These are phyloP conservation scores for Tephrocybe sp. DNA, from an alignment of 768 basidiomycete species.

Conservation along the genomic window DNA sequence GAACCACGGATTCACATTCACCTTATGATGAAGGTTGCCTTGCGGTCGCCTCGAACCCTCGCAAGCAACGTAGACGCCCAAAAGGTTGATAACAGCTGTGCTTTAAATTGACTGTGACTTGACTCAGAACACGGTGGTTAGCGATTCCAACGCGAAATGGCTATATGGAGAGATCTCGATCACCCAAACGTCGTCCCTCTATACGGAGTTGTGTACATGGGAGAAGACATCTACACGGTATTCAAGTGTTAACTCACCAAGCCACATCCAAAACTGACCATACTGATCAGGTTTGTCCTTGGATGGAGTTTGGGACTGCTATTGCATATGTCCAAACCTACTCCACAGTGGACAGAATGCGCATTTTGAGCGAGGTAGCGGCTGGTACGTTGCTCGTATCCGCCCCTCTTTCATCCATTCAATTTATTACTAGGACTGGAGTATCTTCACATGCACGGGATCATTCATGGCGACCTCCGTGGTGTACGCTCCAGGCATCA, in stretches of 20 bases:
- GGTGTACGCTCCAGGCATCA: constrained; percentile 24
- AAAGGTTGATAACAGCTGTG: constrained; percentile 27
- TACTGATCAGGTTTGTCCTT: constrained; percentile 41
- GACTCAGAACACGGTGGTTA: too few relatives aligned
- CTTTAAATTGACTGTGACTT: too few relatives aligned
- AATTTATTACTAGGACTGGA: constrained; percentile 32
- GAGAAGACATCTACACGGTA: constrained; percentile 33
- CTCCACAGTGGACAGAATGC: constrained; percentile 33
- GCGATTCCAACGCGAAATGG: constrained; percentile 43
- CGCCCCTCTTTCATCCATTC: neutral
- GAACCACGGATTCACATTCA: neutral
- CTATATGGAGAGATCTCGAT: constrained; percentile 40
- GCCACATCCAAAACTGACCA: neutral
- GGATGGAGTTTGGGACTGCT: constrained; percentile 44
- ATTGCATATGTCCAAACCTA: constrained; percentile 31
- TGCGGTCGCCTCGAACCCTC: constrained; percentile 36
- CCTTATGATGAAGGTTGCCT: constrained; percentile 33
- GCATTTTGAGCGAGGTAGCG: constrained; percentile 37
- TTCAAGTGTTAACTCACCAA: neutral
- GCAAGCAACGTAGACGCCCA: constrained; percentile 33
- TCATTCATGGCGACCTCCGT: constrained; percentile 43
- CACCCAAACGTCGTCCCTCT: constrained; percentile 40
- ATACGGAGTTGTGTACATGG: constrained; percentile 38
- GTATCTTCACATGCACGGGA: constrained; percentile 36
- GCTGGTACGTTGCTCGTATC: constrained; percentile 26